Percentiles rank a stretch among this genome's conserved stretches.
phyloP scores from a whole-genome alignment of 1,139 yeast genomes.

The Geotrichum fermentans region DNA sequence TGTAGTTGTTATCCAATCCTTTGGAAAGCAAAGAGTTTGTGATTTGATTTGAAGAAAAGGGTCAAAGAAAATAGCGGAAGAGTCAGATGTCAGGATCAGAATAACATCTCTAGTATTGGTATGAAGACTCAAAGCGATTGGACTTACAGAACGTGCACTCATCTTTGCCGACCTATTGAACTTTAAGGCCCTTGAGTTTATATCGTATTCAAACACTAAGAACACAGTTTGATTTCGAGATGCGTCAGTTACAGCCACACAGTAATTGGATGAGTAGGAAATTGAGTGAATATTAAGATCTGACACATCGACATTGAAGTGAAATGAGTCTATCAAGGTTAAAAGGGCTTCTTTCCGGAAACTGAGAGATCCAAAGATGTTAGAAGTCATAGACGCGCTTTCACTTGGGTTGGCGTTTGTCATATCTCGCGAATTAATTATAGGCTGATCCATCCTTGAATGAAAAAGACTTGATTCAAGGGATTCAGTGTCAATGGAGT shows the following conservation, averaged over 20 bases:
- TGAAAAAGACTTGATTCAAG: constrained; percentile 14
- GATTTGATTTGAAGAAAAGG: constrained; percentile 56
- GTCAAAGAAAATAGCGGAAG: constrained; percentile 46
- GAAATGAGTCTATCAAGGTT: constrained; percentile 8
- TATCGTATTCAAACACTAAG: constrained; percentile 6
- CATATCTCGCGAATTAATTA: constrained; percentile 12
- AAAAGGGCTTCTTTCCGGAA: constrained; percentile 15
- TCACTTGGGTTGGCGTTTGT: constrained; percentile 7
- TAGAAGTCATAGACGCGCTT: neutral
- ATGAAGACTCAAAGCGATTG: neutral
- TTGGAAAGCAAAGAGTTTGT: constrained; percentile 21
- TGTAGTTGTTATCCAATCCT: constrained; percentile 18
- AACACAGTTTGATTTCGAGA: constrained; percentile 4
- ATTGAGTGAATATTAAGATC: constrained; percentile 1
- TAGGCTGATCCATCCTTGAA: constrained; percentile 12
- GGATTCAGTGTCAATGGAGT: constrained; percentile 7
- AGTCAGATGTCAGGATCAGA: constrained; percentile 2
- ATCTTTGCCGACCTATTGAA: constrained; percentile 9
- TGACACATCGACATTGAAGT: constrained; percentile 1
- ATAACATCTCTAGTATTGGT: constrained; percentile 6
- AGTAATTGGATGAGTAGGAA: neutral
- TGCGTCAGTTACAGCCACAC: neutral
- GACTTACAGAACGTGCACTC: constrained; percentile 6
- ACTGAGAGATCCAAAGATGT: constrained; percentile 5
- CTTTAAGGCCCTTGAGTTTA: constrained; percentile 1